These are phyloP conservation scores for Mycena vitilis DNA, from an alignment of 768 basidiomycete genomes.

Conservation along the genomic window DNA sequence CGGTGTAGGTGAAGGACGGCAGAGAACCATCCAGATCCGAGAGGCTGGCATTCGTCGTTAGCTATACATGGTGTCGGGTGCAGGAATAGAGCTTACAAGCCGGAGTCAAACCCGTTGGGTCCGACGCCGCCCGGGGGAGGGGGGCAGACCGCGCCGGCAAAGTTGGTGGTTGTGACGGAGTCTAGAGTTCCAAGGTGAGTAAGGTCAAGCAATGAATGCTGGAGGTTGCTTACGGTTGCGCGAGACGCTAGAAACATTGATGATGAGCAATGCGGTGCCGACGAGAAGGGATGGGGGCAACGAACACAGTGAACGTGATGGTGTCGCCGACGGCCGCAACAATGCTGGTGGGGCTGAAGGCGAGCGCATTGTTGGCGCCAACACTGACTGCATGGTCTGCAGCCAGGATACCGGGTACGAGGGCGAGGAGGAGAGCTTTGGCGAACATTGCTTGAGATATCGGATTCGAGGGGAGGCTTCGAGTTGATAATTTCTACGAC, in stretches of 20 bases:
- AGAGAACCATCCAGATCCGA: constrained; percentile 33
- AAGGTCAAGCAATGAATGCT: background rate
- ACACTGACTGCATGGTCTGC: constrained; percentile 31
- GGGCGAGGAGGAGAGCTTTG: constrained; percentile 27
- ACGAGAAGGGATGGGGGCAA: background rate
- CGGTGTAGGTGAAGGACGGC: constrained; percentile 29
- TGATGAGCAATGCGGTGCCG: background rate
- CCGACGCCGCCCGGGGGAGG: constrained; percentile 36
- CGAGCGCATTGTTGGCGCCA: constrained; percentile 30
- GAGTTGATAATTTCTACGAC: background rate
- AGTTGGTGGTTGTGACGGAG: constrained; percentile 34
- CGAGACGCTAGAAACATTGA: constrained; percentile 15
- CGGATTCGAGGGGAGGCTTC: constrained; percentile 3
- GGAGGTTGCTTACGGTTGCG: constrained; percentile 26
- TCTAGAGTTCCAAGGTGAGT: constrained; percentile 11
- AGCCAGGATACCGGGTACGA: constrained; percentile 32
- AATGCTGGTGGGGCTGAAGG: constrained; percentile 34
- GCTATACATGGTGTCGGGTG: background rate
- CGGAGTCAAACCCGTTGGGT: constrained; percentile 36
- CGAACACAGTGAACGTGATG: constrained; percentile 36
- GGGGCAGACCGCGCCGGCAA: constrained; percentile 37
- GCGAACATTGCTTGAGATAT: constrained; percentile 19
- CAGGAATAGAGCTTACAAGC: constrained; percentile 28
- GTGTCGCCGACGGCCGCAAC: constrained; percentile 35
- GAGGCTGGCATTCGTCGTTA: constrained; percentile 17